Conservation (phyloP, 495 filamentous ascomycete genomes). For the Rostrohypoxylon terebratum region DNA sequence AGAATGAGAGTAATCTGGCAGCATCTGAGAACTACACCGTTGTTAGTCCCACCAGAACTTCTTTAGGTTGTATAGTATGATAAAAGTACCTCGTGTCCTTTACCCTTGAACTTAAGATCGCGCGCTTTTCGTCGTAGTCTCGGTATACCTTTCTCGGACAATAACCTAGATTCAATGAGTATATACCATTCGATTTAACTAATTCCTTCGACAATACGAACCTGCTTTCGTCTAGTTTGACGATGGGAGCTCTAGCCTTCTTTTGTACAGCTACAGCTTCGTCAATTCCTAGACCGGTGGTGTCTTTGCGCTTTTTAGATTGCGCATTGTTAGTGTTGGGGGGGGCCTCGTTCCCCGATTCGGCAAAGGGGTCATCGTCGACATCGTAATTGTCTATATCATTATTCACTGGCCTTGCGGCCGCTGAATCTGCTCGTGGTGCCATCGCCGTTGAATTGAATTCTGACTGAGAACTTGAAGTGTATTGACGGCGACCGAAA, state of each 20-base stretch:
- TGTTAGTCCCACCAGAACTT: background rate
- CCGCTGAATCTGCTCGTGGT: slow-evolving; percentile 32
- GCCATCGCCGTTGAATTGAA: slow-evolving; percentile 34
- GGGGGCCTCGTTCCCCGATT: slow-evolving; percentile 49
- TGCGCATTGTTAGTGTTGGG: slow-evolving; percentile 37
- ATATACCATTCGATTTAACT: background rate
- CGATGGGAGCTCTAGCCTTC: slow-evolving; percentile 73
- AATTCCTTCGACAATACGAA: slow-evolving; percentile 49
- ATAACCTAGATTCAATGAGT: slow-evolving; percentile 63
- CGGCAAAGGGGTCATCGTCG: slow-evolving; percentile 55
- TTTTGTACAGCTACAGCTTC: slow-evolving; percentile 85
- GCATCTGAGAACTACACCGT: slow-evolving; percentile 81
- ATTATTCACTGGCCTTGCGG: slow-evolving; percentile 51
- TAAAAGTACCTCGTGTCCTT: slow-evolving; percentile 83
- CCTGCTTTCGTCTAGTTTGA: slow-evolving; percentile 89
- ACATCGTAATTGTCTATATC: slow-evolving; percentile 80
- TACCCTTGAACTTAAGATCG: slow-evolving; percentile 85
- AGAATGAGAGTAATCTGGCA: slow-evolving; percentile 83
- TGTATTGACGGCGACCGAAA: background rate
- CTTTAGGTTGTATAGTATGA: background rate
- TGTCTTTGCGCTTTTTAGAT: slow-evolving; percentile 52
- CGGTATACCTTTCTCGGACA: slow-evolving; percentile 84
- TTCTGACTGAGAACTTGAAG: background rate
- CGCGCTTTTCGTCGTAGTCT: slow-evolving; percentile 79
- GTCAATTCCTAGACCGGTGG: slow-evolving; percentile 76